Conservation (phyloP, 1,284 basidiomycete genomes). For the Ceratobasidium papillatum region DNA sequence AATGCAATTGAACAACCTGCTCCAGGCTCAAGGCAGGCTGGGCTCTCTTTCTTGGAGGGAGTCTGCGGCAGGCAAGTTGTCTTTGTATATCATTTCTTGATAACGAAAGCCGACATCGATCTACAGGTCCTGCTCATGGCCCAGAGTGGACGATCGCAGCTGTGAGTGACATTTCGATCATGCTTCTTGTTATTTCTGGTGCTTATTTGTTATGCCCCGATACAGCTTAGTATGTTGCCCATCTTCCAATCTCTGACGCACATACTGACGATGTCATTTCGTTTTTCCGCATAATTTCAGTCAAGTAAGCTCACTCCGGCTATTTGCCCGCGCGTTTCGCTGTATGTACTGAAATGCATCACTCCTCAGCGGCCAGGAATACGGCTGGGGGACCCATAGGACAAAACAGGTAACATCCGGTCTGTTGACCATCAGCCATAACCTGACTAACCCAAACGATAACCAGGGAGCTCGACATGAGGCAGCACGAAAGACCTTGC, state of each 20-base stretch:
- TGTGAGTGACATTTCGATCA: constrained; percentile 18
- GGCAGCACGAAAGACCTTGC: constrained; percentile 33
- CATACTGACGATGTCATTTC: constrained; percentile 7
- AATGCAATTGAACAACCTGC: constrained; percentile 35
- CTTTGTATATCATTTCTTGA: background rate
- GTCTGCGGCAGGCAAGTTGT: constrained; percentile 12
- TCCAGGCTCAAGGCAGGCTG: constrained; percentile 34
- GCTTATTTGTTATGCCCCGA: background rate
- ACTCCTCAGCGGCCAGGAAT: constrained; percentile 22
- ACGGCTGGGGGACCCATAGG: constrained; percentile 36
- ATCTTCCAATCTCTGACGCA: background rate
- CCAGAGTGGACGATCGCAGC: constrained; percentile 38
- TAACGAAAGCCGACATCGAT: background rate
- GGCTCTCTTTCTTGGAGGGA: constrained; percentile 23
- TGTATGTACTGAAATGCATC: background rate
- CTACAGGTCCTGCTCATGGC: constrained; percentile 35
- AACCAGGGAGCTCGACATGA: constrained; percentile 36
- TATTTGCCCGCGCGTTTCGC: background rate
- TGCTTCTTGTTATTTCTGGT: background rate
- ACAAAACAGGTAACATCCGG: constrained; percentile 36
- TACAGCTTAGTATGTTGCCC: constrained; percentile 10
- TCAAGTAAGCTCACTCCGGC: constrained; percentile 19
- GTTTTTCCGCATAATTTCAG: constrained; percentile 2
- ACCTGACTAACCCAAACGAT: constrained; percentile 15
- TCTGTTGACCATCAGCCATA: background rate